These are phyloP conservation scores for Westerdykella sp. DNA, from an alignment of 2,329 filamentous ascomycete species.

Conservation along the genomic window DNA sequence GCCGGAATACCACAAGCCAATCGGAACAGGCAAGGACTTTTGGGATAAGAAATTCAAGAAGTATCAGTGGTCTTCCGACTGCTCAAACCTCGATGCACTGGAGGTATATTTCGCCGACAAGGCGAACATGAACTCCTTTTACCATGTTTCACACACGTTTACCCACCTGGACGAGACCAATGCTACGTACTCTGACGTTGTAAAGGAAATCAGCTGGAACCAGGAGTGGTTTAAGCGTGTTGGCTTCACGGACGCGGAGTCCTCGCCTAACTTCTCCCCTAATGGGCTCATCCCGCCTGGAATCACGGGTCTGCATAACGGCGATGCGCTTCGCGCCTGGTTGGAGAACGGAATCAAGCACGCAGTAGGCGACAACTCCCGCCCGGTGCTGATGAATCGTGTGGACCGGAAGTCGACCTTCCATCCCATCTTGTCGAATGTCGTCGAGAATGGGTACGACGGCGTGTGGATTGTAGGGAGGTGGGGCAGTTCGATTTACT, in stretches of 20 bases:
- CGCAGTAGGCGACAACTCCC: constrained; percentile 56
- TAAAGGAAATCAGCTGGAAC: constrained; percentile 54
- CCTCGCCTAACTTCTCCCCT: constrained; percentile 43
- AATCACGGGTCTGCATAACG: constrained; percentile 57
- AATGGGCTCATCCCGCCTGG: constrained; percentile 54
- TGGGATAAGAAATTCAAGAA: constrained; percentile 33
- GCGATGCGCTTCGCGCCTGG: constrained; percentile 54
- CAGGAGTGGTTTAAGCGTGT: constrained; percentile 50
- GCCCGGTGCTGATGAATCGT: constrained; percentile 46
- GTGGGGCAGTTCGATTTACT: constrained; percentile 56
- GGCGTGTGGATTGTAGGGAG: constrained; percentile 52
- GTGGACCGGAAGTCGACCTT: constrained; percentile 28
- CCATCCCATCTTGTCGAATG: constrained; percentile 49
- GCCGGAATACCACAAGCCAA: constrained; percentile 41
- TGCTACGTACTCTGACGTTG: constrained; percentile 51
- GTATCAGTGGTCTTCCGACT: constrained; percentile 44
- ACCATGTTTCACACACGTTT: constrained; percentile 41
- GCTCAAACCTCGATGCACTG: constrained; percentile 45
- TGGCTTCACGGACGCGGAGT: constrained; percentile 40
- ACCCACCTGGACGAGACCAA: constrained; percentile 51
- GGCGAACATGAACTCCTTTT: constrained; percentile 47
- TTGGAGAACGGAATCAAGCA: constrained; percentile 50
- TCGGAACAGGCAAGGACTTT: constrained; percentile 28
- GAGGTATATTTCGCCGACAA: constrained; percentile 46
- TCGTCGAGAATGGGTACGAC: constrained; percentile 46